These are phyloP conservation scores for Aspergillus nanangensis DNA, from an alignment of 495 filamentous ascomycete genomes.

Conservation along the genomic window DNA sequence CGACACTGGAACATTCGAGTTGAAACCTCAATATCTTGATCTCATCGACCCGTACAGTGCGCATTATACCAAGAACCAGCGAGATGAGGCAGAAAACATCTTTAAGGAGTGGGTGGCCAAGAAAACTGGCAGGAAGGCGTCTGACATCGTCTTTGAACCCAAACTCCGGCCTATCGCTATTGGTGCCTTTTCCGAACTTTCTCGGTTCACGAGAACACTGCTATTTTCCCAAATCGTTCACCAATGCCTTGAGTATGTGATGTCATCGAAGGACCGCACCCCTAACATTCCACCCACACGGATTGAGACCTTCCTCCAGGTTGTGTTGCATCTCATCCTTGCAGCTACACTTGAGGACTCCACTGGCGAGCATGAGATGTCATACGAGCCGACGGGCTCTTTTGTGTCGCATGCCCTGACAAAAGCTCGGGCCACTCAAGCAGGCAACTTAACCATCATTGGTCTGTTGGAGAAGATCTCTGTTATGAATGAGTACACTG, in stretches of 20 bases:
- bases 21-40: conserved; percentile 78
- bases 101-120: conserved; percentile 84
- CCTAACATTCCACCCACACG: conserved; percentile 72
- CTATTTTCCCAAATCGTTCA: conserved; percentile 90
- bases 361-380: conserved; percentile 51
- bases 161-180: conserved; percentile 71
- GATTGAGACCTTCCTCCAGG: conserved; percentile 86
- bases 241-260: conserved; percentile 75
- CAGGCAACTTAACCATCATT: conserved; percentile 61
- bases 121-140: conserved; percentile 71
- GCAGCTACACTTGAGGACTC: conserved; percentile 80
- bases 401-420: conserved; percentile 68
- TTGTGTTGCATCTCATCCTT: conserved; percentile 81
- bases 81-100: conserved; percentile 88
- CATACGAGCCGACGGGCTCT: conserved; percentile 44
- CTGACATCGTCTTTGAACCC: conserved; percentile 92
- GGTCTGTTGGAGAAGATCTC: conserved; percentile 71
- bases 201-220: conserved; percentile 71
- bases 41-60: conserved; percentile 91
- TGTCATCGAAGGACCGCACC: conserved; percentile 58
- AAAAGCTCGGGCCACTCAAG: conserved; percentile 52
- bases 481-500: conserved; percentile 65
- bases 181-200: conserved; percentile 70
- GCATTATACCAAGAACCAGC: conserved; percentile 94
- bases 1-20: conserved; percentile 88